These are phyloP conservation scores for Scedosporium apiospermum DNA, from an alignment of 2,329 filamentous ascomycete species.

Conservation along the genomic window DNA sequence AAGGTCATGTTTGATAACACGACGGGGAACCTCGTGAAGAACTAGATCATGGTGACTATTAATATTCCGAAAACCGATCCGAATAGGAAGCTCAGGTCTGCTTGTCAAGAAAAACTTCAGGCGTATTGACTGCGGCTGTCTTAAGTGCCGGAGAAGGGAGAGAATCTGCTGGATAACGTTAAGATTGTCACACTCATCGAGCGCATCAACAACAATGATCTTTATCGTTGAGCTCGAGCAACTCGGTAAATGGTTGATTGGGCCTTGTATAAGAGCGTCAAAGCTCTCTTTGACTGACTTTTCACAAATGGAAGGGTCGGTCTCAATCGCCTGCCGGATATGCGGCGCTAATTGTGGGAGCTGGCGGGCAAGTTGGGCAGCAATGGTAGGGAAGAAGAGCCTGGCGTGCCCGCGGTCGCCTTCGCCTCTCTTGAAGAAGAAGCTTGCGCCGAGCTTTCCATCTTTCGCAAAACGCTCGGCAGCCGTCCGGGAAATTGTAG, in stretches of 20 bases:
- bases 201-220: background rate
- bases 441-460: background rate
- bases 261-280: background rate
- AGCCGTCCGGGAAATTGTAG: background rate
- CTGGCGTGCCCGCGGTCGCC: background rate
- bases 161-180: background rate
- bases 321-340: background rate
- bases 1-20: background rate
- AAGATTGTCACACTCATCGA: background rate
- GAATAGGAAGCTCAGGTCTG: slow-evolving; percentile 28
- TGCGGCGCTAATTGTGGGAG: background rate
- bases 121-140: slow-evolving; percentile 10
- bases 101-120: slow-evolving; percentile 31
- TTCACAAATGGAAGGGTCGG: background rate
- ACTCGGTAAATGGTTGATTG: background rate
- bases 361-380: background rate
- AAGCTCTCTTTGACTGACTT: background rate
- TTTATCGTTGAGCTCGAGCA: background rate
- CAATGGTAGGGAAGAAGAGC: background rate
- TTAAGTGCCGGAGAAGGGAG: background rate
- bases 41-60: background rate
- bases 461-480: background rate
- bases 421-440: background rate
- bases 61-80: slow-evolving; percentile 23
- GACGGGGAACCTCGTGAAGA: background rate